Percentiles rank a stretch among this genome's conserved stretches.
These are phyloP conservation scores for Cryptosporidium ryanae DNA, from an alignment of 169 alveolate species.

Conservation along the genomic window DNA sequence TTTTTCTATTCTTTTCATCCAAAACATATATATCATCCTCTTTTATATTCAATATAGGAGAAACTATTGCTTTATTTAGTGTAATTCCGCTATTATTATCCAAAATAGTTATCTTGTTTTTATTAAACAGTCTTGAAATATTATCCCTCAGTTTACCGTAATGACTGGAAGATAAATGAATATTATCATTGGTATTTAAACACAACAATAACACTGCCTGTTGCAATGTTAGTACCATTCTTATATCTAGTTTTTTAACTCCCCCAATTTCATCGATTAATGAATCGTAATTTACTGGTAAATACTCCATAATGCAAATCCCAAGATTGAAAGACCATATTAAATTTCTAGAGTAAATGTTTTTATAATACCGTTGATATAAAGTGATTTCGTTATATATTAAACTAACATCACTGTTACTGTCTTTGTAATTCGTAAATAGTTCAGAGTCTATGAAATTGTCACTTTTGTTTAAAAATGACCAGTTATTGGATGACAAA, in stretches of 20 bases:
- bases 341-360: constrained; percentile 50
- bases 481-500: constrained; percentile 40
- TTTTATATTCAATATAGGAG: constrained; percentile 25
- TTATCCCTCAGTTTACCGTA: constrained; percentile 6
- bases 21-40: constrained; percentile 3
- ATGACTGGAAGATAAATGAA: background rate
- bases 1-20: background rate
- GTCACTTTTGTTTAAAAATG: background rate
- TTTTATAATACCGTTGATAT: constrained; percentile 36
- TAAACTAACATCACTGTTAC: background rate
- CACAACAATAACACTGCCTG: constrained; percentile 49
- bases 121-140: background rate
- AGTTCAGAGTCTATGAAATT: constrained; percentile 39
- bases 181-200: constrained; percentile 8
- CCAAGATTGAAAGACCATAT: constrained; percentile 54
- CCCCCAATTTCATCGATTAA: background rate
- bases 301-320: constrained; percentile 12
- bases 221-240: constrained; percentile 33
- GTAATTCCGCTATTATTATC: background rate
- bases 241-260: background rate
- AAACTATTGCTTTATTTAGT: background rate
- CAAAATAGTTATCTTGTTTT: background rate
- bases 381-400: constrained; percentile 18
- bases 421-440: constrained; percentile 2
- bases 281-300: background rate